Evolutionary conservation across 495 filamentous ascomycete genomes (phyloP), one percentile per base, ranked within the genome.

Genomic region (Tuber umbilicatum): DNA sequence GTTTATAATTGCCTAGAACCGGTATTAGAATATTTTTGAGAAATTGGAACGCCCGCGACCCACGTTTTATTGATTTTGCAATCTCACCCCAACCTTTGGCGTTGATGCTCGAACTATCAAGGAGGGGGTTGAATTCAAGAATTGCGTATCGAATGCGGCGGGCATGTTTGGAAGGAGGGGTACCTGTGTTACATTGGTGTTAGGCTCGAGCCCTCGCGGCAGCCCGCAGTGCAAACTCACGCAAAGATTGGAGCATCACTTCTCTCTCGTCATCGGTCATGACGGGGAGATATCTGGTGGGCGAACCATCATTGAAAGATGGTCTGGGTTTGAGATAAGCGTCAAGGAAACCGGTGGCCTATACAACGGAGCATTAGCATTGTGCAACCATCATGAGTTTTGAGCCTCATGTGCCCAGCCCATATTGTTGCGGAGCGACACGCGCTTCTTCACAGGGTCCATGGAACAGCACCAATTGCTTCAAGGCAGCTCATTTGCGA

Each of bases 71-170:
- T 12, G 87, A 85, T 50, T 86, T 85, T 0, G 94, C 94, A 76
- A 99, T 97, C 82, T 93, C 87, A 1, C 90, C 89, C 95, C 95
- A 99, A 37, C 94, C 94, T 70, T 89, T 88, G 50, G 92, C 92
- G 77, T 94, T 92, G 81, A 99, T 97, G 69, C 92, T 95, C 81
- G 91, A 94, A 73, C 92, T 95, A 83, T 99, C 95, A 10, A 99
- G 90, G 0, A 99, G 86, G 39, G 91, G 89, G 10, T 90, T 86
- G 83, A 97, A 97, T 80, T 99, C 95, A 72, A 92, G 89, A 37
- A 95, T 91, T 0, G 89, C 90, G 81, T 96, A 99, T 41, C 94
- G 89, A 74, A 97, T 89, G 73, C 92, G 91, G 6, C 92, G 89
- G 38, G 90, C 89, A 83, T 97, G 97, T 43, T 90, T 87, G 72